Evolutionary conservation across 176 grass and related monocot species (phyloP), one percentile per base, ranked within the genome.

Genomic region (Aegilops tauschii): DNA sequence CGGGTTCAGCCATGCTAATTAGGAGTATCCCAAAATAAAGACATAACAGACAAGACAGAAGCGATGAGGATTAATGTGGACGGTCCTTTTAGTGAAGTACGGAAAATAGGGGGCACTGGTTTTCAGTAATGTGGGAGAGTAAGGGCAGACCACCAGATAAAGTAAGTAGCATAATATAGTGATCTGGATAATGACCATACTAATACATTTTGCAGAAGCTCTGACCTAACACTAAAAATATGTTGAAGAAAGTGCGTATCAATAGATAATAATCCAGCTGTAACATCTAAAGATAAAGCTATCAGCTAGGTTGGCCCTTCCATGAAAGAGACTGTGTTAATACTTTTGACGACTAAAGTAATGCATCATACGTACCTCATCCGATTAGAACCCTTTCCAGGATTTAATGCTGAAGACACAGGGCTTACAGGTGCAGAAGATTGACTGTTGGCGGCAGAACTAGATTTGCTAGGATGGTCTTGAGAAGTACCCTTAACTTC

Each of bases 391-490:
- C 77, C 75, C 9, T 25, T 80, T 74, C 59, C 68, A 75, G 83
- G 70, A 27, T 80, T 89, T 82, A 81, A 30, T 47, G 78, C 58
- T 29, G 78, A 4, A 56, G 78, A 82, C 73, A 83, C 28, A 35
- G 61, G 80, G 61, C 50, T 78, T 80, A 76, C 61, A 87, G 86
- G 54, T 8, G 47, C 66, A 77, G 86, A 82, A 80, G 36, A 45
- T 29, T 87, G 75, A 70, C 89, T 61, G 18, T 69, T 69, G 34
- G 80, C 34, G 42, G 40, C 29, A 31, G 69, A 89, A 49, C 88
- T 91, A 59, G 79, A 76, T 73, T 32, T 92, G 77, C 40, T 73
- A 80, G 82, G 79, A 36, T 44, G 77, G 42, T 89, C 87, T 76
- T 84, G 88, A 25, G 67, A 59, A 13, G 78, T 63, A 62, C 80